Evolutionary conservation across 2,329 filamentous ascomycete genomes (phyloP), one percentile per base, ranked within the genome.

Genomic region (Cladosporium sp.): DNA sequence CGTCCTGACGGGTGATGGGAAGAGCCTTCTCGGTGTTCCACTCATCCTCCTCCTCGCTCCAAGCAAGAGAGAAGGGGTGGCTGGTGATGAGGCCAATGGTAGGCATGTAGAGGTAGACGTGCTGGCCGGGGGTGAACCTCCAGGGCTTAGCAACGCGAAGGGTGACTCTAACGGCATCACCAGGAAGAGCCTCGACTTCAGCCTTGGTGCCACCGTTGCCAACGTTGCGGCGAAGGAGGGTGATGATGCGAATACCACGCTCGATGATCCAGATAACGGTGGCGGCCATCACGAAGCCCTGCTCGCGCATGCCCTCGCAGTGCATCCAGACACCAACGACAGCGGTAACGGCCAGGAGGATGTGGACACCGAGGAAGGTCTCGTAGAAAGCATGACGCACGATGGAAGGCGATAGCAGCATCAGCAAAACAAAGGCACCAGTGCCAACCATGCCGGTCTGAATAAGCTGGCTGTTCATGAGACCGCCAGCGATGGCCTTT

Each of bases 301-400:
- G 84, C 17, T 86, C 82, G 3, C 78, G 75, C 25, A 84, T 74
- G 4, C 75, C 65, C 60, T 80, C 76, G 44, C 88, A 72, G 60
- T 84, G 89, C 64, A 88, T 83, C 81, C 84, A 91, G 5, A 91
- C 73, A 10, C 82, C 86, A 39, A 82, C 79, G 56, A 90, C 73
- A 7, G 83, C 76, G 15, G 83, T 68, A 17, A 82, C 78, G 34
- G 85, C 88, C 22, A 84, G 78, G 3, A 78, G 66, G 58, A 91
- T 89, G 73, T 93, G 89, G 34, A 88, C 68, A 57, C 88, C 76
- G 71, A 91, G 84, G 79, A 92, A 92, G 1, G 80, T 83, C 73
- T 92, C 89, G 71, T 92, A 92, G 68, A 88, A 91, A 15, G 89
- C 88, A 69, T 92, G 89, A 57, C 89, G 82, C 25, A 91, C 74